These are phyloP conservation scores for Colletotrichum sp. DNA, from an alignment of 2,329 filamentous ascomycete genomes.

Conservation along the genomic window DNA sequence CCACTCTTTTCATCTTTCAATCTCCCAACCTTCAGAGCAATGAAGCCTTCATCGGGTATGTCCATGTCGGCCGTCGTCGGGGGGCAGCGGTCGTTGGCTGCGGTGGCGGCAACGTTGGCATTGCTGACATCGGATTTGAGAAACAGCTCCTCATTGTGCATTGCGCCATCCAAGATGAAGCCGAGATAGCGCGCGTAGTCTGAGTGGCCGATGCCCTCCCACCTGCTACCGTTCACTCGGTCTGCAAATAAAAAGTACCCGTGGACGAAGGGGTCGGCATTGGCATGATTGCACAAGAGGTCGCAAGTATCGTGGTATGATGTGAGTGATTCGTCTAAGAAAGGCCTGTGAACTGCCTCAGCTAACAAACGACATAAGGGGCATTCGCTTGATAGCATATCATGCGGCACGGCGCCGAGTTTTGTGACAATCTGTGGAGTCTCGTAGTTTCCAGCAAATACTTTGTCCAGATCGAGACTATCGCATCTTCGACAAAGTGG, in stretches of 20 bases:
- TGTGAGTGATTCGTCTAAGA: background rate
- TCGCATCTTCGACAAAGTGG: background rate
- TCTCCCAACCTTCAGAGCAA: background rate
- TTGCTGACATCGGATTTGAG: background rate
- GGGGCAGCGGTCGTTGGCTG: accelerated
- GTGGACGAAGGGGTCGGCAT: accelerated
- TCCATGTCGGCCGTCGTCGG: background rate
- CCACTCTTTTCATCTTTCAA: background rate
- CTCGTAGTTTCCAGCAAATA: background rate
- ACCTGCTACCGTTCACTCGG: background rate
- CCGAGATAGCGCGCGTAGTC: too few relatives aligned
- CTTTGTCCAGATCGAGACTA: background rate
- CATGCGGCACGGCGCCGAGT: background rate
- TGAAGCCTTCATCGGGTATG: background rate
- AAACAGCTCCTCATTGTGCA: background rate
- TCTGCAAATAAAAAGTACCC: background rate
- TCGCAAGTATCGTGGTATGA: background rate
- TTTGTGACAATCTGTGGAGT: background rate
- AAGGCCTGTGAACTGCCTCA: background rate
- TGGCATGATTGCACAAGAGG: background rate
- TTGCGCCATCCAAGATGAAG: background rate
- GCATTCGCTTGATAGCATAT: background rate
- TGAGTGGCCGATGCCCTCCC: background rate
- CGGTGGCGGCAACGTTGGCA: accelerated
- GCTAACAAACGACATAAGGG: background rate